These are phyloP conservation scores for Neoboletus subvelutipes DNA, from an alignment of 768 basidiomycete genomes.

Conservation along the genomic window DNA sequence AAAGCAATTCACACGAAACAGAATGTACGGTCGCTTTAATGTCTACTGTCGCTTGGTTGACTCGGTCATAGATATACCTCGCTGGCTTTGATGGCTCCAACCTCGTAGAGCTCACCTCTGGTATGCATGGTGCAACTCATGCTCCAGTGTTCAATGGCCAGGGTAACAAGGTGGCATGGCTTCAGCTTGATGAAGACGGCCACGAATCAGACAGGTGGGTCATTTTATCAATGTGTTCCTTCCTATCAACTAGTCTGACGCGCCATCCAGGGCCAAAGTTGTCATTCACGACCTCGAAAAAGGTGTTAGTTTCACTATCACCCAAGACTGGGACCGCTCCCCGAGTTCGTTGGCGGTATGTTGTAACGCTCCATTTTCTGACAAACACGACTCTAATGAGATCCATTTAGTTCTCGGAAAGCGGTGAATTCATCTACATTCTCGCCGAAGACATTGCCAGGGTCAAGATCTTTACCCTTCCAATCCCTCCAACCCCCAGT, in stretches of 20 bases:
- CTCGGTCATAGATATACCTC: constrained; percentile 59
- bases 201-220: constrained; percentile 81
- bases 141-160: constrained; percentile 65
- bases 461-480: constrained; percentile 69
- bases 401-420: constrained; percentile 63
- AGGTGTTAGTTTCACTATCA: constrained; percentile 68
- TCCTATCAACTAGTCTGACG: not conserved
- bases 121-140: constrained; percentile 80
- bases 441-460: constrained; percentile 78
- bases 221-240: not conserved
- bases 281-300: constrained; percentile 74
- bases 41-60: not conserved
- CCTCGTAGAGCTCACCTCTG: constrained; percentile 74
- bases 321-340: constrained; percentile 85
- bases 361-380: not conserved
- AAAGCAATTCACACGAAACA: constrained; percentile 88
- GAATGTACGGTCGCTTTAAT: constrained; percentile 47
- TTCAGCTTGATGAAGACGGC: constrained; percentile 84
- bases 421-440: constrained; percentile 67
- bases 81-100: constrained; percentile 55
- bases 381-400: not conserved
- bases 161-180: constrained; percentile 80
- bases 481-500: constrained; percentile 61
- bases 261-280: constrained; percentile 57
- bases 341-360: constrained; percentile 35